phyloP scores from a whole-genome alignment of 257 asterid genomes.

The Solanum lignicaule region DNA sequence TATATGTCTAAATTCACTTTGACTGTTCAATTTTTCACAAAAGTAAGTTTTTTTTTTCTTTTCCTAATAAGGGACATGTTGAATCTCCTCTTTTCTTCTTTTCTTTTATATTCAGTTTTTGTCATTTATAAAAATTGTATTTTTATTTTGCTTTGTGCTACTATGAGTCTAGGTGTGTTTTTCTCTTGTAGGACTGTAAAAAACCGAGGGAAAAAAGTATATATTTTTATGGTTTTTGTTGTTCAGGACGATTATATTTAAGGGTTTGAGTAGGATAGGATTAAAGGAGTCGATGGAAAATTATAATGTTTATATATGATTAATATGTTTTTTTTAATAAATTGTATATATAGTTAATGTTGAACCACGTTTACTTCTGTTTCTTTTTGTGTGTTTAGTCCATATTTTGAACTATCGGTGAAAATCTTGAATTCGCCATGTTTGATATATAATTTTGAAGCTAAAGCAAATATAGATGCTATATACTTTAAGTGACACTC shows the following conservation, averaged over 20 bases:
- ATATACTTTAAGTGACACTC: no score
- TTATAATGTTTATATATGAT: no score
- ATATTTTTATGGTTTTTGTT: not conserved
- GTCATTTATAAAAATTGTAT: not conserved
- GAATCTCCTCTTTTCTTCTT: not conserved
- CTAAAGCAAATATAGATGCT: no score
- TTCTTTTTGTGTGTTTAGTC: no score
- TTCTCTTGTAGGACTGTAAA: not conserved
- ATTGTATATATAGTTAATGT: no score
- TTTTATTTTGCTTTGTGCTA: not conserved
- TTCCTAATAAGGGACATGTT: not conserved
- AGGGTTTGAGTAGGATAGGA: not conserved
- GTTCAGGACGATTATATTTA: not conserved
- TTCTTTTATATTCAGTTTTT: not conserved
- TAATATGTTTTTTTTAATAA: no score
- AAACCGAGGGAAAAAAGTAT: not conserved
- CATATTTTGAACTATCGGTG: no score
- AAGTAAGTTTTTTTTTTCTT: not conserved
- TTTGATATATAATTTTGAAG: no score
- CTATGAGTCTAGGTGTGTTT: not conserved
- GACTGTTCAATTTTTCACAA: not conserved
- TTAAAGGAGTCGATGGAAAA: no score
- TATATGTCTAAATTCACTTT: not conserved
- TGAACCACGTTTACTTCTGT: no score
- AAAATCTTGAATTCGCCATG: no score